phyloP scores from a whole-genome alignment of 225 moss, liverwort and hornwort species.

The Anthoceros angustus region DNA sequence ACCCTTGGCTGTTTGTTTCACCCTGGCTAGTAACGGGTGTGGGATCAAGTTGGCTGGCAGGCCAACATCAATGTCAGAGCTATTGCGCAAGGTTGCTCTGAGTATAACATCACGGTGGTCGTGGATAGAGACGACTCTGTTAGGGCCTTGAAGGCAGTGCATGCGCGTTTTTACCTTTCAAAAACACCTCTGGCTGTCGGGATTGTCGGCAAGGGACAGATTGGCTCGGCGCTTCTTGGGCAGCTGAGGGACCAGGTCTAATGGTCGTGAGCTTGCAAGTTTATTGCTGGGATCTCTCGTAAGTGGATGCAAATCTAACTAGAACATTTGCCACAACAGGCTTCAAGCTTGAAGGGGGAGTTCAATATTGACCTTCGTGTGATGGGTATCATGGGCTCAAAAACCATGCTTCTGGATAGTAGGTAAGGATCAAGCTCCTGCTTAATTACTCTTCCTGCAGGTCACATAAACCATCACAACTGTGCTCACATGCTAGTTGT shows the following conservation, averaged over 20 bases:
- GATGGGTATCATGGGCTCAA: conserved; percentile 70
- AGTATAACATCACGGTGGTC: conserved; percentile 96
- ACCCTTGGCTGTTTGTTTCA: not conserved
- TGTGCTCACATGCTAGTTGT: not conserved
- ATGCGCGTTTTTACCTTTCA: conserved; percentile 90
- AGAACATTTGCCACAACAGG: conserved; percentile 15
- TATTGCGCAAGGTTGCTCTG: conserved; percentile 98
- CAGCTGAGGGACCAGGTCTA: conserved; percentile 80
- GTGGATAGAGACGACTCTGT: conserved; percentile 82
- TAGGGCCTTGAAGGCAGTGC: conserved; percentile 85
- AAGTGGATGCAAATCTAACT: not conserved
- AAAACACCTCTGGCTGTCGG: conserved; percentile 97
- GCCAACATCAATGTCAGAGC: conserved; percentile 98
- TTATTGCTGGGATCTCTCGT: not conserved
- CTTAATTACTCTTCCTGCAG: not conserved
- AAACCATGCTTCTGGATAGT: conserved; percentile 71
- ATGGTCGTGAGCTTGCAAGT: not conserved
- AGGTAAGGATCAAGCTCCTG: conserved; percentile 15
- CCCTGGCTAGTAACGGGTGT: not conserved
- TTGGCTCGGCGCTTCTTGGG: conserved; percentile 79
- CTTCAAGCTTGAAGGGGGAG: conserved; percentile 48
- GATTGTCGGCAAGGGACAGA: conserved; percentile 81
- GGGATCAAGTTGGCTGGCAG: conserved; percentile 20
- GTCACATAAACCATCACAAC: not conserved
- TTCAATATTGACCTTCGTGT: conserved; percentile 84